Percentiles rank a stretch among this genome's conserved stretches.
phyloP scores from a whole-genome alignment of 805 yeast species.

The Candida awuae region DNA sequence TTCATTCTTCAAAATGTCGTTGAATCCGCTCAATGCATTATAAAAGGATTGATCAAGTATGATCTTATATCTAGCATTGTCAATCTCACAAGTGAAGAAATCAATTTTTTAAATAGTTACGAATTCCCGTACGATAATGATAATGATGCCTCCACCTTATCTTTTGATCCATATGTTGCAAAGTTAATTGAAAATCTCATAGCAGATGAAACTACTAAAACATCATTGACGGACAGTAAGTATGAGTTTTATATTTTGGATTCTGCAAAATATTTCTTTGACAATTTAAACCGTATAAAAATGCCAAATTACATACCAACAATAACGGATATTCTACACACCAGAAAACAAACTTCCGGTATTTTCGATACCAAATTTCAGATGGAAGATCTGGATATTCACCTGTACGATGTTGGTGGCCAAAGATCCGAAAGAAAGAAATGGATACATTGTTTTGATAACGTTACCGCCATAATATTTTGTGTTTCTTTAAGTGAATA shows the following conservation, averaged over 20 bases:
- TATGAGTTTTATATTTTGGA: constrained; percentile 78
- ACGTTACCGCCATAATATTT: constrained; percentile 80
- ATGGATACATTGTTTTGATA: constrained; percentile 96
- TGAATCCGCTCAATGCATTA: constrained; percentile 66
- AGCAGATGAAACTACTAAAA: constrained; percentile 47
- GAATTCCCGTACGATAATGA: constrained; percentile 48
- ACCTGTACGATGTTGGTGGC: constrained; percentile 85
- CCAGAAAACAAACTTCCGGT: constrained; percentile 90
- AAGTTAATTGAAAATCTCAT: constrained; percentile 44
- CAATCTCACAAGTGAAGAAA: constrained; percentile 30
- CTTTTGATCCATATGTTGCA: constrained; percentile 45
- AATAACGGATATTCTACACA: constrained; percentile 70
- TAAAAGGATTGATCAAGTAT: constrained; percentile 55
- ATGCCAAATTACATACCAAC: constrained; percentile 58
- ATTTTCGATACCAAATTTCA: constrained; percentile 75
- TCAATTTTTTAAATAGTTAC: constrained; percentile 37
- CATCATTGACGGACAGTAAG: constrained; percentile 49
- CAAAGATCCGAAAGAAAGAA: constrained; percentile 93
- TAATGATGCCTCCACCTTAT: constrained; percentile 25
- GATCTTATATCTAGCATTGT: constrained; percentile 31
- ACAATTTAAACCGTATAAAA: constrained; percentile 55
- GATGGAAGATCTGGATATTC: constrained; percentile 59
- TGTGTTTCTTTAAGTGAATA: constrained; percentile 90
- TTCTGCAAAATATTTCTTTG: constrained; percentile 72
- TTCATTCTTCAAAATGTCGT: constrained; percentile 70